phyloP scores from a whole-genome alignment of 148 eudicot species.

The Nepenthes gracilis region DNA sequence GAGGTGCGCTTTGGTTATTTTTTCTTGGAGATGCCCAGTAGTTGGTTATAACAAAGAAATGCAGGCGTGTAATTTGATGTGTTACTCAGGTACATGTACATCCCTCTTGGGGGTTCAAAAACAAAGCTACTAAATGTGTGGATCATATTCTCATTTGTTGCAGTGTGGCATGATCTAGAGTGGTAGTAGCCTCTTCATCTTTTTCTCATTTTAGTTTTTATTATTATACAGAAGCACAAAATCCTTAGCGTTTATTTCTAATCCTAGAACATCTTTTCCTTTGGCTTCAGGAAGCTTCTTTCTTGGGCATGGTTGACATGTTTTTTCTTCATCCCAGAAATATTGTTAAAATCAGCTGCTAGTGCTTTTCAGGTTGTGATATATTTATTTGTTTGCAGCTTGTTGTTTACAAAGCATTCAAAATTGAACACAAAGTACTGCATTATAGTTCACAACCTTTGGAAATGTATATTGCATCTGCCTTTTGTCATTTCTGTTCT shows the following conservation, averaged over 20 bases:
- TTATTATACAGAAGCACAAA: neutral
- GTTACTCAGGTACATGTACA: slow-evolving; percentile 69
- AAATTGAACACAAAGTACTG: neutral
- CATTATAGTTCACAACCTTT: no score
- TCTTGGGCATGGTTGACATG: slow-evolving; percentile 99
- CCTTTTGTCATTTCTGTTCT: no score
- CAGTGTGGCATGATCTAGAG: slow-evolving; percentile 96
- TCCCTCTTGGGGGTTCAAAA: slow-evolving; percentile 88
- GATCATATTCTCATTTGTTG: slow-evolving; percentile 97
- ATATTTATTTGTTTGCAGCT: neutral
- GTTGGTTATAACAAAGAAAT: neutral
- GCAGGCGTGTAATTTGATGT: neutral
- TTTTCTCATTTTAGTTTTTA: neutral
- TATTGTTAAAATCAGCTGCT: slow-evolving; percentile 68
- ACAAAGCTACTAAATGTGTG: slow-evolving; percentile 83
- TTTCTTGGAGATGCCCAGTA: neutral
- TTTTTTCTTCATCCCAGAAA: slow-evolving; percentile 79
- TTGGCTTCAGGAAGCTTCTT: slow-evolving; percentile 81
- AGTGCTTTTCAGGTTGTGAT: slow-evolving; percentile 46
- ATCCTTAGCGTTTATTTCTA: neutral
- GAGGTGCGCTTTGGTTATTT: slow-evolving; percentile 32
- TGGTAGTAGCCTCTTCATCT: slow-evolving; percentile 37
- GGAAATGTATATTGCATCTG: no score
- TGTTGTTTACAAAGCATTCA: neutral
- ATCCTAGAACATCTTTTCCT: slow-evolving; percentile 8